These are phyloP conservation scores for Cenchrus fungigraminus DNA, from an alignment of 176 grass and related monocot species.

Conservation along the genomic window DNA sequence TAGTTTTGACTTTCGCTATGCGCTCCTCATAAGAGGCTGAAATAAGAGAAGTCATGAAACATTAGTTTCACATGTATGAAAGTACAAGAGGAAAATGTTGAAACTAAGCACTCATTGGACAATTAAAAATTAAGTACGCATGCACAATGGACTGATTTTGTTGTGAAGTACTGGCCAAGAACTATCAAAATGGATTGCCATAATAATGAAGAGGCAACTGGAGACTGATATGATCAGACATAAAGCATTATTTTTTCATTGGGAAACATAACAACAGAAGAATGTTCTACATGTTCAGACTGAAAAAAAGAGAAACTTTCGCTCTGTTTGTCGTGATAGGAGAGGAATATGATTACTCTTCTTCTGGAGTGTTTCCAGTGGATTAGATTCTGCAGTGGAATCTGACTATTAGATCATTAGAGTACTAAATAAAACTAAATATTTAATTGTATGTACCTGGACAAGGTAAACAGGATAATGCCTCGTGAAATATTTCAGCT, in stretches of 20 bases:
- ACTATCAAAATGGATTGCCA: not conserved
- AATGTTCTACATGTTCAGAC: not conserved
- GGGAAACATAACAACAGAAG: not conserved
- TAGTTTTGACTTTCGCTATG: constrained; percentile 54
- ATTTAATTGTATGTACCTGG: constrained; percentile 47
- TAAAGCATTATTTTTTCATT: not conserved
- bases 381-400: constrained; percentile 59
- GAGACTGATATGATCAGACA: constrained; percentile 1
- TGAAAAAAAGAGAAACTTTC: constrained; percentile 50
- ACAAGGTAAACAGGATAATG: constrained; percentile 59
- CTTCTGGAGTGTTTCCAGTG: constrained; percentile 53
- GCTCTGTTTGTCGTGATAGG: constrained; percentile 74
- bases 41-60: not conserved
- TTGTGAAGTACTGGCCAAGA: not conserved
- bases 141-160: not conserved
- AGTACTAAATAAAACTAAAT: constrained; percentile 14
- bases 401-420: constrained; percentile 29
- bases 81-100: not conserved
- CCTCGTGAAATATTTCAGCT: constrained; percentile 78
- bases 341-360: constrained; percentile 83
- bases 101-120: not conserved
- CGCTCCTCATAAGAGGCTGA: constrained; percentile 91
- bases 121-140: not conserved
- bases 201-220: constrained; percentile 9
- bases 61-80: constrained; percentile 14